A percentile compares a stretch with the other conserved stretches of the same genome.
Evolutionary conservation across 2,329 filamentous ascomycete species (phyloP).

Genomic region (Elsinoe perseae): DNA sequence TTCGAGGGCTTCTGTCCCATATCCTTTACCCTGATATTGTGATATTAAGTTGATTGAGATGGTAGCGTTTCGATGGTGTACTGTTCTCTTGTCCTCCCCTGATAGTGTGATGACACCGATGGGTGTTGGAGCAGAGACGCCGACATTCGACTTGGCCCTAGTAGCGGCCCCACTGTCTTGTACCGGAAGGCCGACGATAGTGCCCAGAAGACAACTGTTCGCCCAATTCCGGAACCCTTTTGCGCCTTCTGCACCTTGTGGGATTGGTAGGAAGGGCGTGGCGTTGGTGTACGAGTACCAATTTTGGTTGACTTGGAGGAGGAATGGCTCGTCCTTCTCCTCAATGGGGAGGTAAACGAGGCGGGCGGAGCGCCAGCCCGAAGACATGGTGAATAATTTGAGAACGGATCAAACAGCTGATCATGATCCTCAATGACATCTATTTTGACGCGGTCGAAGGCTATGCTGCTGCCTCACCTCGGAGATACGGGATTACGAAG

Average conservation of each 20-base stretch:
- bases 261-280: constrained; percentile 24
- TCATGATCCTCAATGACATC: too few species aligned
- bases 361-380: constrained; percentile 16
- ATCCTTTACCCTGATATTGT: constrained; percentile 34
- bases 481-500: too few species aligned
- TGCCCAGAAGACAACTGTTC: constrained; percentile 30
- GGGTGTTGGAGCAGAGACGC: neutral
- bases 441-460: too few species aligned
- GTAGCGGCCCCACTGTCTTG: constrained; percentile 3
- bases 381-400: too few species aligned
- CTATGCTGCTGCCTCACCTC: too few species aligned
- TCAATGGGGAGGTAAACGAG: constrained; percentile 35
- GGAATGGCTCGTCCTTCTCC: constrained; percentile 27
- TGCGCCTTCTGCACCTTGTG: constrained; percentile 26
- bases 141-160: constrained; percentile 9
- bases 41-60: constrained; percentile 33
- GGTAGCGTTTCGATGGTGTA: constrained; percentile 21
- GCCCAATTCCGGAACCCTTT: constrained; percentile 26
- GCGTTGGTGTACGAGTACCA: neutral
- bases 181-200: constrained; percentile 32
- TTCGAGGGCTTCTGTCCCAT: constrained; percentile 41
- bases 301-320: neutral
- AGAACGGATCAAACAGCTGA: too few species aligned
- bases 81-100: neutral
- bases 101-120: neutral